Evolutionary conservation across 768 basidiomycete species (phyloP).

Genomic region (Nevesoporus exiguus): DNA sequence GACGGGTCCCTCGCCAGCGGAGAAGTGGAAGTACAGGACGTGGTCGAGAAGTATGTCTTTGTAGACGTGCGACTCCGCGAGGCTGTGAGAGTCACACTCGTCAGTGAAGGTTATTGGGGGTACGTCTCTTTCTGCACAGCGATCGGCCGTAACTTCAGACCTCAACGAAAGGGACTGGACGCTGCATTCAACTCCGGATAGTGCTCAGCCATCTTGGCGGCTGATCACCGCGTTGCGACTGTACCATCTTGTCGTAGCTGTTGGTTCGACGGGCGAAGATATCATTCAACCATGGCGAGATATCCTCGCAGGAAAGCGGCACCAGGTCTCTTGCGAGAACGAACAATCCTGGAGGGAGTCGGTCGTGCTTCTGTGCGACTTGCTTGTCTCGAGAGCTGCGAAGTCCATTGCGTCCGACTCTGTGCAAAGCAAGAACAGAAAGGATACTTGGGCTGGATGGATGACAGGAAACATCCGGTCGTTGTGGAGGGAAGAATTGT

Average conservation of each 20-base stretch:
- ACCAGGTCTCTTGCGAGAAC: slow-evolving; percentile 45
- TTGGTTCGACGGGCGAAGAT: slow-evolving; percentile 23
- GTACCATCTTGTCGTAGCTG: slow-evolving; percentile 45
- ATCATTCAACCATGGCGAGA: slow-evolving; percentile 50
- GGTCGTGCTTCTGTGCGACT: slow-evolving; percentile 39
- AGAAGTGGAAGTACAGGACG: slow-evolving; percentile 62
- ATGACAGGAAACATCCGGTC: slow-evolving; percentile 38
- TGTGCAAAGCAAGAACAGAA: background rate
- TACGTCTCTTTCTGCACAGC: slow-evolving; percentile 32
- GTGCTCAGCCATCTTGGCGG: slow-evolving; percentile 78
- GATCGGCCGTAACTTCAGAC: background rate
- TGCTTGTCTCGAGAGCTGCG: slow-evolving; percentile 34
- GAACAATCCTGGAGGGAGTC: slow-evolving; percentile 46
- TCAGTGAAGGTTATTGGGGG: slow-evolving; percentile 81
- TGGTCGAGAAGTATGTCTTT: slow-evolving; percentile 50
- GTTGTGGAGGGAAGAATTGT: slow-evolving; percentile 61
- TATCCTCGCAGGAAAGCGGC: slow-evolving; percentile 45
- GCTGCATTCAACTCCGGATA: slow-evolving; percentile 54
- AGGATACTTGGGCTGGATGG: slow-evolving; percentile 31
- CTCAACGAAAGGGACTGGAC: slow-evolving; percentile 67
- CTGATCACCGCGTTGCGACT: slow-evolving; percentile 70
- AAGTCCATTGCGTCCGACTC: slow-evolving; percentile 7
- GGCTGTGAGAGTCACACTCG: slow-evolving; percentile 52
- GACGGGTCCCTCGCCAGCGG: slow-evolving; percentile 34
- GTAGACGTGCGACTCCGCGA: slow-evolving; percentile 37